phyloP scores from a whole-genome alignment of 164 flowering plant genomes.

The Vitis rotundifolia region DNA sequence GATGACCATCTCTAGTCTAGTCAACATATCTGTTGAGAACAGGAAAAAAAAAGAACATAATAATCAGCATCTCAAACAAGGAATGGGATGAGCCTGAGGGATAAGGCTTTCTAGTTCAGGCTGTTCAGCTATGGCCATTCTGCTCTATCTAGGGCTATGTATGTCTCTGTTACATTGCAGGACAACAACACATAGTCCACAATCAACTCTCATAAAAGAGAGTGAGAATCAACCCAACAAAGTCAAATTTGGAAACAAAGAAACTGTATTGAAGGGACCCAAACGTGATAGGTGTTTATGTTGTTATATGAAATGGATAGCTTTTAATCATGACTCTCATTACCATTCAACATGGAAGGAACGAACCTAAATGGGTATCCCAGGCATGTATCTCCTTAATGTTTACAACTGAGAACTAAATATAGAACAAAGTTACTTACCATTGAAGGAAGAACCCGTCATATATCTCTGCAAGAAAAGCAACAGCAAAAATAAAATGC shows the following conservation, averaged over 20 bases:
- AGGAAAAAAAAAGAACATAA: background rate
- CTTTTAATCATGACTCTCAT: no score
- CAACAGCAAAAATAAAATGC: background rate
- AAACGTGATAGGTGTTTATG: no score
- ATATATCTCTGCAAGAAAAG: slow-evolving; percentile 9
- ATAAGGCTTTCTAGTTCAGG: background rate
- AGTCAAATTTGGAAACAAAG: no score
- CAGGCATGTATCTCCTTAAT: background rate
- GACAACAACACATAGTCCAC: no score
- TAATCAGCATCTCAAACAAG: background rate
- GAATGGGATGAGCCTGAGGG: background rate
- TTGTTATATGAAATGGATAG: no score
- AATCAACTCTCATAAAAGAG: no score
- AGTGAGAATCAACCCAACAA: no score
- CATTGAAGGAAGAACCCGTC: slow-evolving; percentile 10
- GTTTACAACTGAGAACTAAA: background rate
- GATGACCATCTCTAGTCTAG: slow-evolving; percentile 1
- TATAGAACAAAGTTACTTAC: slow-evolving; percentile 2
- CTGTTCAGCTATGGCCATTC: background rate
- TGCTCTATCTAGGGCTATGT: background rate
- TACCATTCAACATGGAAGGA: no score
- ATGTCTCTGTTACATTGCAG: background rate
- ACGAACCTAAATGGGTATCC: no score
- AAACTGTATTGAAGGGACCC: no score
- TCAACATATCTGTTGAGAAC: slow-evolving; percentile 1